Conservation (phyloP, 1,284 basidiomycete species). For the Leccinum griseonigrum region DNA sequence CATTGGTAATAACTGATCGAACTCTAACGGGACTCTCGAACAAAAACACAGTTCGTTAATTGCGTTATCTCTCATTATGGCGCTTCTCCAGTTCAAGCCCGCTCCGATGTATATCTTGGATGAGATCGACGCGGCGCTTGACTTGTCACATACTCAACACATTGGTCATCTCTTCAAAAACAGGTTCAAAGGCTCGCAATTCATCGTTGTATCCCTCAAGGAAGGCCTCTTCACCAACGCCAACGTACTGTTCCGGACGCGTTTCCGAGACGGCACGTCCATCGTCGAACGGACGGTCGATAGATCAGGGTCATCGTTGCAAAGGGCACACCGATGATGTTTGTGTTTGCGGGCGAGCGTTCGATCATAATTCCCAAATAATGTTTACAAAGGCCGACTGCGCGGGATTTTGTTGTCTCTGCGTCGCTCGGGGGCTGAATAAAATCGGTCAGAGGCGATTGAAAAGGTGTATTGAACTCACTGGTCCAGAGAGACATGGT, state of each 20-base stretch:
- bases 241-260: conserved; percentile 92
- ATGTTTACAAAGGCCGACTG: too few relatives aligned
- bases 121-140: conserved; percentile 96
- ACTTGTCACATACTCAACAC: conserved; percentile 95
- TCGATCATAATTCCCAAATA: conserved; percentile 39
- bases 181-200: conserved; percentile 97
- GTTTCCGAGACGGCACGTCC: conserved; percentile 91
- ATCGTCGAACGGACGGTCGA: conserved; percentile 81
- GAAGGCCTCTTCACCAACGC: conserved; percentile 98
- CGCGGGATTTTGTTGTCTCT: too few relatives aligned
- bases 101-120: conserved; percentile 99
- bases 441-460: too few relatives aligned
- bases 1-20: background rate
- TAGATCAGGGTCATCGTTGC: conserved; percentile 47
- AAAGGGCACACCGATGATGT: conserved; percentile 26
- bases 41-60: conserved; percentile 76
- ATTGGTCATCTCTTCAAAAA: conserved; percentile 96
- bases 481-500: too few relatives aligned
- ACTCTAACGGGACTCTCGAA: conserved; percentile 2
- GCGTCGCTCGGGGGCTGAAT: too few relatives aligned
- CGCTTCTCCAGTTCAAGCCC: conserved; percentile 96
- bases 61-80: conserved; percentile 96
- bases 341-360: conserved; percentile 55
- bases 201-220: conserved; percentile 97
- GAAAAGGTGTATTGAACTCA: too few relatives aligned